These are phyloP conservation scores for Chrysanthemum seticuspe DNA, from an alignment of 129 eudicot species.

Conservation along the genomic window DNA sequence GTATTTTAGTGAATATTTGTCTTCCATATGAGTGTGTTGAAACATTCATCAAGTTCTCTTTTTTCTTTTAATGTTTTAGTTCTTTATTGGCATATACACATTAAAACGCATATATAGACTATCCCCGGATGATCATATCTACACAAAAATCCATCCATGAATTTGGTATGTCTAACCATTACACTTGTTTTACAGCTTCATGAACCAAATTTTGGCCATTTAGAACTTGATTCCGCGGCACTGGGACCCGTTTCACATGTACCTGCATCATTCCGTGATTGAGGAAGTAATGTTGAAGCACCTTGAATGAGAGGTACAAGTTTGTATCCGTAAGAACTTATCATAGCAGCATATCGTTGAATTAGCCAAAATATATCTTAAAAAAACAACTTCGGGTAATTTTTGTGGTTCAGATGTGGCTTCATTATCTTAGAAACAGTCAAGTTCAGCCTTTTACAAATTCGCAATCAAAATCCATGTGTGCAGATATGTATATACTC, in stretches of 20 bases:
- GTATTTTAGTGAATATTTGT: background rate
- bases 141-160: background rate
- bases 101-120: too few species aligned
- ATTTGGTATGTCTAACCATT: background rate
- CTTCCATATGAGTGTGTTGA: background rate
- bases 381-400: too few species aligned
- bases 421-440: background rate
- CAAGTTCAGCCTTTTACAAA: background rate
- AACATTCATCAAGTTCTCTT: background rate
- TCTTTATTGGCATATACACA: background rate
- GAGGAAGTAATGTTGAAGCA: background rate
- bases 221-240: background rate
- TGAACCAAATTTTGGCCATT: background rate
- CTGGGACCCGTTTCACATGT: background rate
- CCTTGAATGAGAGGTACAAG: background rate
- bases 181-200: background rate
- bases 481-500: too few species aligned
- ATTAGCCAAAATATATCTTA: background rate
- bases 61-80: background rate
- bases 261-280: background rate
- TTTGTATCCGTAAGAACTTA: background rate
- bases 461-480: background rate
- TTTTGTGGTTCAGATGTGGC: background rate
- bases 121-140: background rate
- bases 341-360: background rate